These are phyloP conservation scores for Blepharisma undulans DNA, from an alignment of 169 alveolate species.

Conservation along the genomic window DNA sequence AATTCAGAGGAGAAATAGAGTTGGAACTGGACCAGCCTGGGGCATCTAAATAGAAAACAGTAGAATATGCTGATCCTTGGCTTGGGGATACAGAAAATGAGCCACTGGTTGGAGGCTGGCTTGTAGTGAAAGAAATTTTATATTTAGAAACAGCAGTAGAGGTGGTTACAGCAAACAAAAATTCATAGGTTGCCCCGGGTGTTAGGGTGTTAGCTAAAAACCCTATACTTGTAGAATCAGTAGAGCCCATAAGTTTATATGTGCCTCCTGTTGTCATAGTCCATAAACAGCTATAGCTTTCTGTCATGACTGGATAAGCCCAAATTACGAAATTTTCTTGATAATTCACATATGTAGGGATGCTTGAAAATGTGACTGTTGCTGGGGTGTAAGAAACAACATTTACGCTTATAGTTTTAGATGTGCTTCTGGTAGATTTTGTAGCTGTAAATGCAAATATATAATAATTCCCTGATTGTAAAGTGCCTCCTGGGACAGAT, in stretches of 20 bases:
- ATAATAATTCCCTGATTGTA: neutral
- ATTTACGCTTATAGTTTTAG: neutral
- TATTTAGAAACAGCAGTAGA: neutral
- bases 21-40: neutral
- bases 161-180: neutral
- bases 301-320: neutral
- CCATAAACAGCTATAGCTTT: constrained; percentile 6
- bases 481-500: neutral
- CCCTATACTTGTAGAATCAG: neutral
- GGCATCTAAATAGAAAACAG: constrained; percentile 5
- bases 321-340: neutral
- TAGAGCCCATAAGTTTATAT: neutral
- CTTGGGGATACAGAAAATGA: neutral
- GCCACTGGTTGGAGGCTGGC: neutral
- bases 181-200: neutral
- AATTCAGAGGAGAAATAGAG: neutral
- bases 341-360: neutral
- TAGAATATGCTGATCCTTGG: neutral
- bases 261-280: neutral
- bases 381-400: neutral
- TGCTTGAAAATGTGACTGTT: neutral
- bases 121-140: constrained; percentile 9
- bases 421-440: neutral
- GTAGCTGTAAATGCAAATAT: neutral
- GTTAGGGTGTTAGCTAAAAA: neutral